Base-by-base conservation (phyloP, 768 basidiomycete species). In the Suillus spraguei region DNA sequence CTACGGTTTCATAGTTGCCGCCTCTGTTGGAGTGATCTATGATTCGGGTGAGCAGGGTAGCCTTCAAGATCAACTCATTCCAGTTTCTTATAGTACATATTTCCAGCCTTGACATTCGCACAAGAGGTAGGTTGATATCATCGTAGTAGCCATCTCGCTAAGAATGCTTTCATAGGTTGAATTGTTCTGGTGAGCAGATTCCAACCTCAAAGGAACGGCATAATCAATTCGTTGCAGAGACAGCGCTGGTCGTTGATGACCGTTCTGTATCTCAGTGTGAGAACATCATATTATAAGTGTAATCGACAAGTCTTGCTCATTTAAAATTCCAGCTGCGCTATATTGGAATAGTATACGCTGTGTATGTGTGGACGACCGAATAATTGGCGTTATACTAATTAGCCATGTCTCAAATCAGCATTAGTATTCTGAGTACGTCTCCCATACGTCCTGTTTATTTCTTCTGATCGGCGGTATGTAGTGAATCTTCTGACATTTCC, bases 191-290 rank as follows among this genome's bases (percentile, higher is more conserved):
- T 50, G 28, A 50, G 28, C 49, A 32, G 49, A 50, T 1, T 50
- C 8, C 2, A 16, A 17, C 49, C 17, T 50, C 28, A 28, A 28
- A 32, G 10, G 4, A 50, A 16, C 4, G 4, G 5, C 16, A 2
- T 28, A 17, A 32, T 50, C 17, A 10, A 50, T 17, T 17, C 8
- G 28, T 28, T 16, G 16, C 28, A 50, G 49, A 50, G 16, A 2
- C 49, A 50, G 17, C 49, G 49, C 16, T 50, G 49, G 49, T 50
- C 49, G 24, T 50, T 50, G 49, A 50, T 50, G 49, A 50, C 49
- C 9, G 28, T 50, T 10, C 16, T 50, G 49, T 50, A 50, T 4
- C 49, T 50, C 49, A 4, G 49, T 28, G 49, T 50, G 17, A 50
- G 49, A 16, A 28, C 4, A 8, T 50, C 3, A 4, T 28, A 8